Evolutionary conservation across 495 filamentous ascomycete species (phyloP).

Genomic region (Penicillium pancosmium): DNA sequence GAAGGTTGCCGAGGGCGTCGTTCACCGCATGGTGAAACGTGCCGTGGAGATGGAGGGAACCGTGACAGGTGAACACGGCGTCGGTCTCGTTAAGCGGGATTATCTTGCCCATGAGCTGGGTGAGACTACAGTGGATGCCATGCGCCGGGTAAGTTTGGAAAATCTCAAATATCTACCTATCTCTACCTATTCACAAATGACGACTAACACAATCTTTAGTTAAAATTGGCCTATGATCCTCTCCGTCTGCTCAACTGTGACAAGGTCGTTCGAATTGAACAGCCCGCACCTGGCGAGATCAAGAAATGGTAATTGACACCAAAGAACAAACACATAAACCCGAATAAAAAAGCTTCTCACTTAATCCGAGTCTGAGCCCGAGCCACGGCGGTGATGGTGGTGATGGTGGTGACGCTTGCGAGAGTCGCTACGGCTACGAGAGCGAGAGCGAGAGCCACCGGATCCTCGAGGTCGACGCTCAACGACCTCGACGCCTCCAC

Average conservation of each 20-base stretch:
- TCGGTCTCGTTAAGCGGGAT: conserved; percentile 64
- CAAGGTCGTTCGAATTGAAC: conserved; percentile 60
- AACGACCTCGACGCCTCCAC: conserved; percentile 11
- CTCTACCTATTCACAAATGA: conserved; percentile 1
- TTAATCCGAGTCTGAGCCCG: conserved; percentile 29
- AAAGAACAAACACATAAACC: background rate
- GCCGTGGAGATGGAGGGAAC: conserved; percentile 68
- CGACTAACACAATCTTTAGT: conserved; percentile 33
- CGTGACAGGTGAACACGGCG: conserved; percentile 65
- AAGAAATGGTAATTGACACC: conserved; percentile 40
- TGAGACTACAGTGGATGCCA: conserved; percentile 58
- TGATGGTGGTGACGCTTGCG: conserved; percentile 39
- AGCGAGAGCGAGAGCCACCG: conserved; percentile 17
- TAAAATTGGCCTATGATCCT: conserved; percentile 69
- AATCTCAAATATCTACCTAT: background rate
- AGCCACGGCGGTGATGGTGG: conserved; percentile 36
- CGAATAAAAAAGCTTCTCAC: too few relatives aligned
- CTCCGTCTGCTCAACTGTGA: conserved; percentile 68
- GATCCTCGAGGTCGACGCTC: conserved; percentile 17
- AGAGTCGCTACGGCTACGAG: conserved; percentile 22
- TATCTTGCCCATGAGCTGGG: conserved; percentile 62
- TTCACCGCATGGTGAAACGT: conserved; percentile 63
- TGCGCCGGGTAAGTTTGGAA: conserved; percentile 58
- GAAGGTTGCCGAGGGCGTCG: conserved; percentile 50
- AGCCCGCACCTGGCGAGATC: conserved; percentile 39